These are phyloP conservation scores for Exophiala bonariae DNA, from an alignment of 2,329 filamentous ascomycete genomes.

Conservation along the genomic window DNA sequence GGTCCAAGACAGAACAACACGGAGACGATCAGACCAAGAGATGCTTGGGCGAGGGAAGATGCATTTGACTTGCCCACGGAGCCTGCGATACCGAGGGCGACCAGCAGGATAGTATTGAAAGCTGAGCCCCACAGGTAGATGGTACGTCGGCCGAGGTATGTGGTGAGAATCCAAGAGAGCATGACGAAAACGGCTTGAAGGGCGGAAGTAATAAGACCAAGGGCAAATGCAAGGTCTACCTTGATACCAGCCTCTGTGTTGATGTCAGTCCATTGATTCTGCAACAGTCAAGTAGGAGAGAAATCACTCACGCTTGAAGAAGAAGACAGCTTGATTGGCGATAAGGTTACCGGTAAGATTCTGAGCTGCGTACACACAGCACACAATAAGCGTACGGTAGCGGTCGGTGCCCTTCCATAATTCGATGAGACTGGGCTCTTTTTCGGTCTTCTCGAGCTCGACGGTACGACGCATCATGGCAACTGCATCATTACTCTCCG, in stretches of 20 bases:
- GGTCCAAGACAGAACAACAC: constrained; percentile 64
- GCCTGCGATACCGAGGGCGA: constrained; percentile 61
- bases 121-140: constrained; percentile 64
- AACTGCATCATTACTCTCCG: constrained; percentile 36
- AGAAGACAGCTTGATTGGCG: constrained; percentile 63
- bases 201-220: constrained; percentile 65
- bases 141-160: constrained; percentile 62
- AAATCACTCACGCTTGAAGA: constrained; percentile 52
- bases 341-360: constrained; percentile 63
- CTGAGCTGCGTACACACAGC: constrained; percentile 34
- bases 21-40: constrained; percentile 64
- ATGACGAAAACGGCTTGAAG: constrained; percentile 64
- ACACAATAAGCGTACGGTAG: constrained; percentile 34
- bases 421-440: constrained; percentile 32
- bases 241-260: constrained; percentile 61
- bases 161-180: constrained; percentile 67
- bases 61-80: constrained; percentile 46
- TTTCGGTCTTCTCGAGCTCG: constrained; percentile 33
- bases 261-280: constrained; percentile 31
- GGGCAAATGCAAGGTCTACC: constrained; percentile 56
- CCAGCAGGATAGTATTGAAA: constrained; percentile 55
- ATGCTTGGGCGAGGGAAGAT: constrained; percentile 58
- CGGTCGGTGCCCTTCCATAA: constrained; percentile 35
- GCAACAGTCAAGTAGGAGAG: constrained; percentile 14
- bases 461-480: constrained; percentile 37